Base-by-base conservation (phyloP, 208 protist genomes). In the Acanthamoeba polyphaga region DNA sequence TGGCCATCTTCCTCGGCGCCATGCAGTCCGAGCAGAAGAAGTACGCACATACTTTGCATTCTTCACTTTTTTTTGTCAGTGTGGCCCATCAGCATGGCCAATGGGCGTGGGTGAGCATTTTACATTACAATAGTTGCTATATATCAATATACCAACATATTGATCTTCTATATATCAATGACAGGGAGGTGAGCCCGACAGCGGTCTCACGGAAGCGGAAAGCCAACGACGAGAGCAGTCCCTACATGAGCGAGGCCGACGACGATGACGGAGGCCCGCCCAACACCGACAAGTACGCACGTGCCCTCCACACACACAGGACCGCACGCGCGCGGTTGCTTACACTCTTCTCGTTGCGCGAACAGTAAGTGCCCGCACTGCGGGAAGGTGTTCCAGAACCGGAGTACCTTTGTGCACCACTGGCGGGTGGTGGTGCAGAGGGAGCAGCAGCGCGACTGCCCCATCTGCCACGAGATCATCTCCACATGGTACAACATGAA, bases 401-500 rank as follows among this genome's bases (percentile, higher is more conserved):
- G 76, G 51, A 85, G 76, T 27, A 58, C 76, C 27, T 85, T 60
- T 38, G 51, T 51, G 43, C 76, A 85, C 22, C 76, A 85, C 51
- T 85, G 51, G 46, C 43, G 51, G 10, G 51, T 85, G 51, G 76
- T 85, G 27, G 76, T 85, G 8, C 76, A 85, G 76, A 27, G 76
- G 24, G 76, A 85, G 76, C 46, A 85, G 76, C 76, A 85, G 76
- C 76, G 76, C 27, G 76, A 51, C 34, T 85, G 76, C 76, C 76
- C 76, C 32, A 58, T 85, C 46, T 85, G 76, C 76, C 76, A 85
- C 43, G 76, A 85, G 34, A 85, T 58, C 51, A 85, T 85, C 46
- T 51, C 76, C 76, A 85, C 76, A 5, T 85, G 76, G 76, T 85
- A 85, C 76, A 85, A 85, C 76, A 85, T 85, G 76, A 85, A 85